Evolutionary conservation across 106 monocot genomes (phyloP), one percentile per base, ranked within the genome.

Genomic region (Allium cepa): DNA sequence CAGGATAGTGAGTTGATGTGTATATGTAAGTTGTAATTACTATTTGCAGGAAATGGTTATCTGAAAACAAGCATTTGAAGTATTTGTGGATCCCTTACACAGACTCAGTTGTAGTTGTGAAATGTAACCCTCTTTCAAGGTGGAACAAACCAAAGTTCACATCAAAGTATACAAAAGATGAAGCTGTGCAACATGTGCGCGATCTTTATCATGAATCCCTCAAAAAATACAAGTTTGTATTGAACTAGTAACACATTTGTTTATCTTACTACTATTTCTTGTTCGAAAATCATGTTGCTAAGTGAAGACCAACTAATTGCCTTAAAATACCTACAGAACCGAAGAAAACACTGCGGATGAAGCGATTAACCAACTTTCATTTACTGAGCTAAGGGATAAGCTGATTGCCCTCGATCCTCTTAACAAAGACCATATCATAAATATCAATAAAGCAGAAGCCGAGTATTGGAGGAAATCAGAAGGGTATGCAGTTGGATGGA

Each of bases 81-180:
- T 97, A 97, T 76, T 75, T 97, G 70, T 97, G 84, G 83, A 97
- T 97, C 69, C 96, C 96, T 6, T 97, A 92, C 56, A 92, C 92
- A 13, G 96, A 97, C 69, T 80, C 86, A 9, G 80, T 97, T 46
- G 82, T 97, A 57, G 92, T 97, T 58, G 88, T 92, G 5, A 48
- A 75, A 56, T 88, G 92, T 66, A 97, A 97, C 80, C 92, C 96
- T 76, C 79, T 88, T 66, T 92, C 92, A 55, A 92, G 84, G 72
- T 79, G 81, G 88, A 92, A 80, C 70, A 77, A 56, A 10, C 78
- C 69, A 69, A 88, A 97, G 46, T 59, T 81, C 62, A 70, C 55
- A 70, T 63, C 82, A 48, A 92, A 97, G 70, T 88, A 88, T 77
- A 75, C 68, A 47, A 69, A 73, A 73, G 92, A 92, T 65, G 92